Base-by-base conservation (phyloP, 2,329 filamentous ascomycete genomes). In the Paraphaeosphaeria minitans region DNA sequence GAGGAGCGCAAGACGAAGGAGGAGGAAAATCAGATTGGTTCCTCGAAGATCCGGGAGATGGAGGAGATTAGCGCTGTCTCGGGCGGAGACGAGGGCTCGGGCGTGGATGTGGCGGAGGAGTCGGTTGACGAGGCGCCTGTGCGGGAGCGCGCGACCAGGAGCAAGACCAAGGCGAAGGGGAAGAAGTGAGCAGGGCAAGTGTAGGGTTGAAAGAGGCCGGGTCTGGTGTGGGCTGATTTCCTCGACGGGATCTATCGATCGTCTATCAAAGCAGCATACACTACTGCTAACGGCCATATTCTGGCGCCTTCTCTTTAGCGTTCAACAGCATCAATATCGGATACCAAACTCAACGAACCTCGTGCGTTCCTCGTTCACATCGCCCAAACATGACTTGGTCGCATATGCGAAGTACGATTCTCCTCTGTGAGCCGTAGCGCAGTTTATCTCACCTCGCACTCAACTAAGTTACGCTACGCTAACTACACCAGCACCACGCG, bases 1-100 rank as follows among this genome's bases (percentile, higher is more conserved):
- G 67, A 85, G 45, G 87, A 90, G 69, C 85, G 92, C 22, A 77
- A 79, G 55, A 66, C 64, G 1, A 66, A 62, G 31, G 64, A 60
- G 21, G 54, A 55, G 24, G 55, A 16, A 1, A 47, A 45, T 0
- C 60, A 67, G 21, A 58, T 52, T 16, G 69, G 53, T 6, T 31
- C 61, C 1, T 64, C 64, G 24, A 66, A 66, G 29, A 60, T 6
- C 29, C 29, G 61, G 9, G 72, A 69, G 31, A 70, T 64, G 4
- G 69, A 74, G 33, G 66, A 67, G 1, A 21, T 61, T 3, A 65
- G 4, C 9, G 8, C 29, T 2, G 4, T 31, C 2, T 12, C 56
- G 0, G 63, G 50, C 1, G 60, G 55, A 12, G 65, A 69, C 22
- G 67, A 65, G 46, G 62, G 65, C 13, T 66, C 64, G 0, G 69